These are phyloP conservation scores for Platismatia glauca DNA, from an alignment of 495 filamentous ascomycete genomes.

Conservation along the genomic window DNA sequence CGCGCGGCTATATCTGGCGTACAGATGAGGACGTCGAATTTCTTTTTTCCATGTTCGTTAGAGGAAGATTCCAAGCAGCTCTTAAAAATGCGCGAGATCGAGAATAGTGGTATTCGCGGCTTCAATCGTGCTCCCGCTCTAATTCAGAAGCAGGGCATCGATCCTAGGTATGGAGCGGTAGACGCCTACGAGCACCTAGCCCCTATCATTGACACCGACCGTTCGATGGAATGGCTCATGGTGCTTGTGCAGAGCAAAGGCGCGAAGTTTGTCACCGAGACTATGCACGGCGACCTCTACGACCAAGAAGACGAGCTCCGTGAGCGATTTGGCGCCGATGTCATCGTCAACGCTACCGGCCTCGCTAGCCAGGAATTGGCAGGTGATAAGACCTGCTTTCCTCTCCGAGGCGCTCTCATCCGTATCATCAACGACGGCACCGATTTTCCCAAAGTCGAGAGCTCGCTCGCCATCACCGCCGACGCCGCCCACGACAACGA, in stretches of 20 bases:
- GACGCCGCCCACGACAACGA: slow-evolving; percentile 32
- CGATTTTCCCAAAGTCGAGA: slow-evolving; percentile 38
- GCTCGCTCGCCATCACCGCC: slow-evolving; percentile 35
- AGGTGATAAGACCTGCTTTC: slow-evolving; percentile 35
- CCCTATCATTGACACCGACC: slow-evolving; percentile 45
- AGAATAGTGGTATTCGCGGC: slow-evolving; percentile 30
- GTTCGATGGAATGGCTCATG: slow-evolving; percentile 38
- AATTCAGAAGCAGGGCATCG: slow-evolving; percentile 31
- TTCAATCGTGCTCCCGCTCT: slow-evolving; percentile 33
- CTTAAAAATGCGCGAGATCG: slow-evolving; percentile 34
- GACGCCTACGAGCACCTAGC: slow-evolving; percentile 42
- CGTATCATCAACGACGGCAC: slow-evolving; percentile 44
- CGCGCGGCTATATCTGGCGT: slow-evolving; percentile 34
- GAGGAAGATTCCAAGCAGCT: slow-evolving; percentile 30
- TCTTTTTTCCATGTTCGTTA: slow-evolving; percentile 33
- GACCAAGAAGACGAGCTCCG: slow-evolving; percentile 33
- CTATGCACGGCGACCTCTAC: slow-evolving; percentile 34
- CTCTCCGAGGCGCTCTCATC: slow-evolving; percentile 40
- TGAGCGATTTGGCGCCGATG: slow-evolving; percentile 33
- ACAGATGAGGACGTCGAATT: slow-evolving; percentile 33
- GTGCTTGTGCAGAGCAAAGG: slow-evolving; percentile 39
- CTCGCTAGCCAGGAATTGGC: slow-evolving; percentile 32
- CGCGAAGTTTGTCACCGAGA: slow-evolving; percentile 33
- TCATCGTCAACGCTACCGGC: slow-evolving; percentile 42
- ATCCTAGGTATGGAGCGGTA: slow-evolving; percentile 33